Base-by-base conservation (phyloP, 2,329 filamentous ascomycete species). In the Aspergillus fumigatiaffinis region DNA sequence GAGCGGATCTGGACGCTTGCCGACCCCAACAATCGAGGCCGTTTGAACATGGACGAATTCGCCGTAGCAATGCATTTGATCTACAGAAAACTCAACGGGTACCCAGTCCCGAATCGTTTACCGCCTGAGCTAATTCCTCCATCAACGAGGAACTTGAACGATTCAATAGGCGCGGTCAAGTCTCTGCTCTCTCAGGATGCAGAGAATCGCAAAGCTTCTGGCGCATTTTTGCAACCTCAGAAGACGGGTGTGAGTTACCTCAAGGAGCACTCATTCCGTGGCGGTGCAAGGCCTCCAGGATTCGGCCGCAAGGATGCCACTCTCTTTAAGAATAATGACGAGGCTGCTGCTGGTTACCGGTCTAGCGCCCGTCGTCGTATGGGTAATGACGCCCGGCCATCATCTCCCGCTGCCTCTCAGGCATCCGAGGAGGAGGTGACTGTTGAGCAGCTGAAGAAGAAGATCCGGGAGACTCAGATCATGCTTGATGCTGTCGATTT, bases 11-110 rank as follows among this genome's bases (percentile, higher is more conserved):
- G 94, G 94, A 97, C 94, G 9, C 80, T 99, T 57, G 89, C 93
- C 3, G 94, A 99, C 71, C 89, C 92, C 32, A 89, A 92, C 62
- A 97, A 99, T 75, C 94, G 94, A 73, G 94, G 94, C 20, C 89
- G 92, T 55, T 83, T 99, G 29, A 92, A 99, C 68, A 85, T 97
- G 68, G 94, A 99, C 71, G 94, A 99, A 71, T 99, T 99, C 71
- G 92, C 94, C 8, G 93, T 99, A 53, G 92, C 92, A 9, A 99
- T 99, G 94, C 94, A 99, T 82, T 79, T 99, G 76, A 99, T 99
- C 68, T 99, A 99, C 78, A 85, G 94, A 67, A 96, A 95, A 72
- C 83, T 99, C 53, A 97, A 99, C 68, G 93, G 93, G 38, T 97
- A 97, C 69, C 92, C 93, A 1, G 82, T 97, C 32, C 94, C 94